phyloP scores from a whole-genome alignment of 83 land plant genomes.

The Thuja plicata region DNA sequence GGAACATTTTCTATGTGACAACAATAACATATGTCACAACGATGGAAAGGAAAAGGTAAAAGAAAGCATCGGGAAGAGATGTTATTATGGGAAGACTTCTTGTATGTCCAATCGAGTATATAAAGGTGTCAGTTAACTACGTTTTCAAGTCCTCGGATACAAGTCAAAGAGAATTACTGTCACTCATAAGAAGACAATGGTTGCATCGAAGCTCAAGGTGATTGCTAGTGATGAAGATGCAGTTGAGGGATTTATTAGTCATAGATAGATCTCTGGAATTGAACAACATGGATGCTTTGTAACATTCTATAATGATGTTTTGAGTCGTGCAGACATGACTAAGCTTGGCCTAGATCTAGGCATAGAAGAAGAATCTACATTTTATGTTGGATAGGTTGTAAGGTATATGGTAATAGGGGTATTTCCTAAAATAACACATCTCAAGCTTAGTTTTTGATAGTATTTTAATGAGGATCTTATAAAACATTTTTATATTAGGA shows the following conservation, averaged over 20 bases:
- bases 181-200: conserved; percentile 89
- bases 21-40: no score
- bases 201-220: conserved; percentile 71
- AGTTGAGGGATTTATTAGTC: conserved; percentile 78
- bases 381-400: conserved; percentile 88
- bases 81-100: no score
- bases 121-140: no score
- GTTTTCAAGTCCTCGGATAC: conserved; percentile 83
- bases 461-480: conserved; percentile 37
- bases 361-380: conserved; percentile 53
- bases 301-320: conserved; percentile 88
- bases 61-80: no score
- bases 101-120: no score
- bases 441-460: conserved; percentile 87
- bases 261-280: conserved; percentile 94
- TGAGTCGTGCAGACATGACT: conserved; percentile 87
- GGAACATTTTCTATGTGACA: no score
- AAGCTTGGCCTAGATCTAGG: conserved; percentile 84
- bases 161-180: conserved; percentile 85
- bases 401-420: conserved; percentile 76
- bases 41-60: no score
- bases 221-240: conserved; percentile 88
- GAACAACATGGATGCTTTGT: conserved; percentile 95
- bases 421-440: conserved; percentile 51
- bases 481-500: conserved; percentile 70